Percentiles rank a stretch among this genome's conserved stretches.
Evolutionary conservation across 2,329 filamentous ascomycete genomes (phyloP).

Genomic region (Aspergillus chevalieri): DNA sequence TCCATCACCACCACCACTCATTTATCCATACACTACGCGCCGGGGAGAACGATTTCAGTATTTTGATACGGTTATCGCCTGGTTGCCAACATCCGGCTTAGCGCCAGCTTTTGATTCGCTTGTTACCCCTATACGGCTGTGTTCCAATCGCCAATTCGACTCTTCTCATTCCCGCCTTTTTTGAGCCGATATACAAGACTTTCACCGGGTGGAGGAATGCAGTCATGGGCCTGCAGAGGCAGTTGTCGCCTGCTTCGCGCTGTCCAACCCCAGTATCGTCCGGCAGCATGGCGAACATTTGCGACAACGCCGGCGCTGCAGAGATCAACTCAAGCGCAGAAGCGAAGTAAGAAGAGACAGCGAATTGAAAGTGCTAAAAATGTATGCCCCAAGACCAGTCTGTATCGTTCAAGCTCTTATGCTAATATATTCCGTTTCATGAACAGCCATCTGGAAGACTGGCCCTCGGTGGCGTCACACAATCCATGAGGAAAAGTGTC

Average conservation of each 20-base stretch:
- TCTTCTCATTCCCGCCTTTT: no score
- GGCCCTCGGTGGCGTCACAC: background rate
- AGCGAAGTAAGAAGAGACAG: conserved; percentile 5
- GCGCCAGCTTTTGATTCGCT: no score
- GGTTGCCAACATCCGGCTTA: no score
- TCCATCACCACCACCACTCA: no score
- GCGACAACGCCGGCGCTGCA: conserved; percentile 24
- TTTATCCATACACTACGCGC: no score
- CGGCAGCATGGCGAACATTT: conserved; percentile 22
- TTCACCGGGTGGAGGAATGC: conserved; percentile 30
- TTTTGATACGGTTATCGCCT: no score
- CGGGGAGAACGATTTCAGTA: no score
- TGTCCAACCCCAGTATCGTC: conserved; percentile 27
- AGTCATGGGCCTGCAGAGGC: conserved; percentile 30
- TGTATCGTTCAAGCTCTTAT: no score
- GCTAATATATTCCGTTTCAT: background rate
- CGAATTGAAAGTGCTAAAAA: no score
- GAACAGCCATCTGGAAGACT: conserved; percentile 2
- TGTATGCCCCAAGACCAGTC: no score
- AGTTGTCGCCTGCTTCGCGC: conserved; percentile 38
- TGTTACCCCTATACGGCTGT: no score
- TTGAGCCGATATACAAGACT: background rate
- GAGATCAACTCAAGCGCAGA: conserved; percentile 13
- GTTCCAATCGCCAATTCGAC: no score
- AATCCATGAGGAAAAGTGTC: conserved; percentile 7